Conservation (phyloP, 345 rosid genomes). For the Carallia brachiata region DNA sequence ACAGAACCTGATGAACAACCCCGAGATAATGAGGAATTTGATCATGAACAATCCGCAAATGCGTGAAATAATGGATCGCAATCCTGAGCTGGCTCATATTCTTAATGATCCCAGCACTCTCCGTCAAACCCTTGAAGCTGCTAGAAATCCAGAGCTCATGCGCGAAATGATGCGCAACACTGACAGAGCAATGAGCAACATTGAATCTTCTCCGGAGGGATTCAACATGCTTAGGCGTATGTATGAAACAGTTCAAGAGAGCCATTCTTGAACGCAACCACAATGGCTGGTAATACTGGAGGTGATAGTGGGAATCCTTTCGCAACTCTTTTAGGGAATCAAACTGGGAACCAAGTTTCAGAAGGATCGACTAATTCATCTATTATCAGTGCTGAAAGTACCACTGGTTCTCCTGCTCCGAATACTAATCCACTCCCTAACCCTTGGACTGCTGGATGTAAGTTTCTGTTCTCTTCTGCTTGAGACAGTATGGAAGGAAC, state of each 20-base stretch:
- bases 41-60: slow-evolving; percentile 80
- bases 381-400: slow-evolving; percentile 42
- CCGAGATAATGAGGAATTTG: slow-evolving; percentile 64
- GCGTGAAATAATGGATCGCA: slow-evolving; percentile 81
- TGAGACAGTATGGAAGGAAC: no score
- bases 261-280: slow-evolving; percentile 70
- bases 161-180: slow-evolving; percentile 86
- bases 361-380: slow-evolving; percentile 44
- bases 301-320: slow-evolving; percentile 49
- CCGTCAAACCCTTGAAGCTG: slow-evolving; percentile 71
- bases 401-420: slow-evolving; percentile 49
- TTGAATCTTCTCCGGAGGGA: slow-evolving; percentile 77
- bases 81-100: slow-evolving; percentile 81
- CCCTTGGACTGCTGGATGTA: slow-evolving; percentile 53
- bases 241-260: slow-evolving; percentile 86
- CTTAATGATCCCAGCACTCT: slow-evolving; percentile 74
- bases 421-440: slow-evolving; percentile 66
- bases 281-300: slow-evolving; percentile 57
- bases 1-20: slow-evolving; percentile 74
- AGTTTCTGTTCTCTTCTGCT: slow-evolving; percentile 15
- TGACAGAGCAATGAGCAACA: slow-evolving; percentile 80
- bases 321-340: slow-evolving; percentile 51
- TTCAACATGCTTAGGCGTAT: slow-evolving; percentile 82
- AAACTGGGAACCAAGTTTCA: slow-evolving; percentile 38
- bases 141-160: slow-evolving; percentile 88